These are phyloP conservation scores for Umbelopsis ramanniana DNA, from an alignment of 192 early-diverging fungal species.

Conservation along the genomic window DNA sequence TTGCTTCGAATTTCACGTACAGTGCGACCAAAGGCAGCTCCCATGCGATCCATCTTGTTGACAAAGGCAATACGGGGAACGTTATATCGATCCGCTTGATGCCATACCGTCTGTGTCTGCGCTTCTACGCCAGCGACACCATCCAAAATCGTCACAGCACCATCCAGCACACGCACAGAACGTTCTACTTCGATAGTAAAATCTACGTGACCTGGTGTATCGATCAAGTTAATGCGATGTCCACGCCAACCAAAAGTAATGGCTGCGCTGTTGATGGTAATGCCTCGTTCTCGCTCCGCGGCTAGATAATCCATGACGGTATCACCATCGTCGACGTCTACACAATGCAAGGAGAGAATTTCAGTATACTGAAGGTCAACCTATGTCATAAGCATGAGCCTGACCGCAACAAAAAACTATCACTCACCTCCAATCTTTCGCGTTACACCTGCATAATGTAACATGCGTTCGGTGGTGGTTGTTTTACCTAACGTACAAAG, in stretches of 20 bases:
- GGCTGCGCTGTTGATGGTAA: slow-evolving; percentile 92
- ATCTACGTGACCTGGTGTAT: slow-evolving; percentile 96
- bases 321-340: slow-evolving; percentile 89
- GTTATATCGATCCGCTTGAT: slow-evolving; percentile 80
- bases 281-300: slow-evolving; percentile 89
- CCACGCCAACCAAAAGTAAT: slow-evolving; percentile 82
- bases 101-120: slow-evolving; percentile 95
- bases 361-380: background rate
- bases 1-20: slow-evolving; percentile 61
- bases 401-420: background rate
- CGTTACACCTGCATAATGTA: slow-evolving; percentile 93
- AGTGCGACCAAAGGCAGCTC: slow-evolving; percentile 67
- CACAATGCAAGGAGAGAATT: background rate
- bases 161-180: slow-evolving; percentile 90
- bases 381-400: too few species aligned
- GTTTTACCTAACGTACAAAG: slow-evolving; percentile 64
- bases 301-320: slow-evolving; percentile 95
- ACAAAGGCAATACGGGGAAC: slow-evolving; percentile 87
- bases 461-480: slow-evolving; percentile 97
- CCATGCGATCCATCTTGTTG: slow-evolving; percentile 96
- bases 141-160: slow-evolving; percentile 91
- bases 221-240: slow-evolving; percentile 89
- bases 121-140: slow-evolving; percentile 96
- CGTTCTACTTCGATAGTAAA: slow-evolving; percentile 97
- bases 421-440: slow-evolving; percentile 79